Conservation (phyloP, 139 green algal species). For the Mesotaenium endlicherianum region DNA sequence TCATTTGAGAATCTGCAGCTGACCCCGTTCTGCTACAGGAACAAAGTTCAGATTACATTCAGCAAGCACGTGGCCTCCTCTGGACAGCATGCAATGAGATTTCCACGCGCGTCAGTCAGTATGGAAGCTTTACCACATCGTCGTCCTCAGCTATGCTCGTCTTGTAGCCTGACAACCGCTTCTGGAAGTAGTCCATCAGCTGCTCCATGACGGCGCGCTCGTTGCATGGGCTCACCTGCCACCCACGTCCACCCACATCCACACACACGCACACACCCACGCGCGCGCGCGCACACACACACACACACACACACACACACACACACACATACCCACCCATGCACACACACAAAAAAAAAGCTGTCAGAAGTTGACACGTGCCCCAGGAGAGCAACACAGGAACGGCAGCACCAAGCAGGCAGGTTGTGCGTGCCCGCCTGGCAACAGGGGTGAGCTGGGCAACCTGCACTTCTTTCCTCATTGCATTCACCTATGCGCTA, state of each 20-base stretch:
- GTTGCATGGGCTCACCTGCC: constrained; percentile 52
- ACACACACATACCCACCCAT: too few species aligned
- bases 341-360: not conserved
- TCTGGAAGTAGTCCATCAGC: constrained; percentile 60
- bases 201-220: constrained; percentile 62
- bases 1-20: too few species aligned
- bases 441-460: too few species aligned
- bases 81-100: not conserved
- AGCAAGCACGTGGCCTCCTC: not conserved
- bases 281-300: not conserved
- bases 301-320: not conserved
- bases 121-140: constrained; percentile 40
- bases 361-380: too few species aligned
- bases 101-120: not conserved
- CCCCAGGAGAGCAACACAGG: too few species aligned
- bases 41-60: not conserved
- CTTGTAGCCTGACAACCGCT: constrained; percentile 59
- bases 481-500: too few species aligned
- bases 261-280: not conserved
- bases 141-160: constrained; percentile 64
- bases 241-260: too few species aligned
- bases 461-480: too few species aligned
- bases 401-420: too few species aligned
- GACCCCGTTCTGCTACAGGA: too few species aligned
- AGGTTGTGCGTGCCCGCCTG: too few species aligned